A percentile compares a stretch with the other conserved stretches of the same genome.
These are phyloP conservation scores for Mycena kentingensis DNA, from an alignment of 768 basidiomycete genomes.

Conservation along the genomic window DNA sequence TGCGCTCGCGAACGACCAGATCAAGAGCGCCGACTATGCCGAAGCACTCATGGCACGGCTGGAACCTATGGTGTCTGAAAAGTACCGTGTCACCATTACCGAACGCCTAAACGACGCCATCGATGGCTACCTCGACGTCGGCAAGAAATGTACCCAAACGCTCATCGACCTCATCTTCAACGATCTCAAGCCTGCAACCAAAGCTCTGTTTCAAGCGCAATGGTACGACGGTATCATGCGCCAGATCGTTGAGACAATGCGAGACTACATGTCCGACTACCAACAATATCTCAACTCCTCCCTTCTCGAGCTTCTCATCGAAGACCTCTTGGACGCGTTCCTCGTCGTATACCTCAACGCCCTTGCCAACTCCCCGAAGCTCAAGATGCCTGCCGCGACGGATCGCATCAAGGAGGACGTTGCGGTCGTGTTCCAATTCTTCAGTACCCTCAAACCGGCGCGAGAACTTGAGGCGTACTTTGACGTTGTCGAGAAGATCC, in stretches of 20 bases:
- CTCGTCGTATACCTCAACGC: constrained; percentile 89
- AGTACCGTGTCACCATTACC: constrained; percentile 81
- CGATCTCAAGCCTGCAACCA: constrained; percentile 86
- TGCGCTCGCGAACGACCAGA: constrained; percentile 95
- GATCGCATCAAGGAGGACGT: constrained; percentile 84
- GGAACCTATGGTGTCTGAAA: constrained; percentile 90
- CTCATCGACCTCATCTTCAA: constrained; percentile 95
- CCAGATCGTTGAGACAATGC: constrained; percentile 93
- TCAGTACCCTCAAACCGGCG: constrained; percentile 72
- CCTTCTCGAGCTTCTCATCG: constrained; percentile 87
- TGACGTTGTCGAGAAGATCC: constrained; percentile 82
- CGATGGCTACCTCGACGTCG: constrained; percentile 97
- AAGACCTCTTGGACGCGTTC: constrained; percentile 90
- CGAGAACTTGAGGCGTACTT: constrained; percentile 83
- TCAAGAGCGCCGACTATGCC: constrained; percentile 92
- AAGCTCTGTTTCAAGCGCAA: constrained; percentile 73
- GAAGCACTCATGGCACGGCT: constrained; percentile 84
- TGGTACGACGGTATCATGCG: constrained; percentile 93
- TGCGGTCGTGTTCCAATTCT: constrained; percentile 75
- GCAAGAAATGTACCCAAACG: constrained; percentile 94
- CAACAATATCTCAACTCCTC: constrained; percentile 88
- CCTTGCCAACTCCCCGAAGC: constrained; percentile 78
- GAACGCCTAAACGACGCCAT: constrained; percentile 94
- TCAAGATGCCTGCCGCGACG: constrained; percentile 84
- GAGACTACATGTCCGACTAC: constrained; percentile 96